Evolutionary conservation across 192 early-diverging fungal genomes (phyloP).

Genomic region (Coemansia sp.): DNA sequence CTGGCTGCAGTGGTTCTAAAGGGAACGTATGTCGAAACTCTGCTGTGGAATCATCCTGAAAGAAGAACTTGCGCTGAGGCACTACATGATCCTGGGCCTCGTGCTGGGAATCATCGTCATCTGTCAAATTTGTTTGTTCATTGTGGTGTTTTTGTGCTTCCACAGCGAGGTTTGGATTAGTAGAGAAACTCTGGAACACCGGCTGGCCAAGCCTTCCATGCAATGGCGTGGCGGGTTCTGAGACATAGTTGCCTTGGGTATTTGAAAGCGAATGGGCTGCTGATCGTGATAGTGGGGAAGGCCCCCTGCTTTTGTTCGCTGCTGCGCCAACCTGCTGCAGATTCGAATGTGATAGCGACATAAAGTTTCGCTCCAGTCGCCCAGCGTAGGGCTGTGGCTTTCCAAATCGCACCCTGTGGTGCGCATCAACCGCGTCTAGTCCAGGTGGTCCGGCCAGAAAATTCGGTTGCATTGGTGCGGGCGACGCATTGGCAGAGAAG

Average conservation of each 20-base stretch:
- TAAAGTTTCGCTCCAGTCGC: constrained; percentile 22
- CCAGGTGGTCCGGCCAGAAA: neutral
- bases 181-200: constrained; percentile 1
- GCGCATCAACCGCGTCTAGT: neutral
- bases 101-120: neutral
- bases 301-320: constrained; percentile 4
- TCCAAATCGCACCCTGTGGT: neutral
- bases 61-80: constrained; percentile 1
- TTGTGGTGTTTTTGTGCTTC: neutral
- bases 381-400: neutral
- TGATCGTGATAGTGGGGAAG: constrained; percentile 26
- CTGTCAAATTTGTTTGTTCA: neutral
- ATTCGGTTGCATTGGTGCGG: constrained; percentile 10
- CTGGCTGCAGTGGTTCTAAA: neutral
- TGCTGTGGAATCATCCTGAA: neutral
- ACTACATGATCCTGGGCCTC: neutral
- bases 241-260: constrained; percentile 15
- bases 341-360: constrained; percentile 48
- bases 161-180: constrained; percentile 1
- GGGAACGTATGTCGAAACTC: neutral
- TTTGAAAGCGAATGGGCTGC: constrained; percentile 16
- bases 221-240: constrained; percentile 37
- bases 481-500: constrained; percentile 13
- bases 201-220: constrained; percentile 1
- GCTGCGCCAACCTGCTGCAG: constrained; percentile 26